phyloP scores from a whole-genome alignment of 495 filamentous ascomycete species.

The Penicillium atrosanguineum region DNA sequence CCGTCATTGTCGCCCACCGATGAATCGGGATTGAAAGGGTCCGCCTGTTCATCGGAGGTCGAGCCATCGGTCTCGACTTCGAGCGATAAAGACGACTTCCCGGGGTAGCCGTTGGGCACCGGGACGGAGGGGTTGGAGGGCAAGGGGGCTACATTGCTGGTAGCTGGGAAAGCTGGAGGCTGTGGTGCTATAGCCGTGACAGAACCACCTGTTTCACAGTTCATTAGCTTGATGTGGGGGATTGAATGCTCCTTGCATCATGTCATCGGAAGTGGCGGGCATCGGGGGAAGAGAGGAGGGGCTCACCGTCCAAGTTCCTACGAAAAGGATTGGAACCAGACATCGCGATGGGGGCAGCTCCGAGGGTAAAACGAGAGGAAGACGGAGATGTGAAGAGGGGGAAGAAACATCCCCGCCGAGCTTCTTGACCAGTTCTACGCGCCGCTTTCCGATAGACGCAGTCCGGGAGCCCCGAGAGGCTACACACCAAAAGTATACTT shows the following conservation, averaged over 20 bases:
- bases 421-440: slow-evolving; percentile 28
- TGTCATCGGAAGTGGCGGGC: slow-evolving; percentile 20
- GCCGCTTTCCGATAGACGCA: slow-evolving; percentile 29
- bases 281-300: neutral
- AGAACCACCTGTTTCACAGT: slow-evolving; percentile 12
- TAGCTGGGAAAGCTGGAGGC: neutral
- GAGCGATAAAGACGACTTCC: slow-evolving; percentile 20
- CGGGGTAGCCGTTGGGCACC: slow-evolving; percentile 17
- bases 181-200: slow-evolving; percentile 1
- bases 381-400: slow-evolving; percentile 18
- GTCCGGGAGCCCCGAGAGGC: slow-evolving; percentile 33
- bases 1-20: slow-evolving; percentile 28
- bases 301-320: slow-evolving; percentile 40
- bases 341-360: slow-evolving; percentile 39
- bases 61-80: slow-evolving; percentile 26
- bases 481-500: slow-evolving; percentile 2
- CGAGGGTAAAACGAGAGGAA: slow-evolving; percentile 8
- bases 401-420: slow-evolving; percentile 21
- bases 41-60: slow-evolving; percentile 26
- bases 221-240: slow-evolving; percentile 8
- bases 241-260: neutral
- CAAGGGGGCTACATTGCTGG: neutral
- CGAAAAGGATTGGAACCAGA: slow-evolving; percentile 59
- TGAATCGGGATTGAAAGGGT: slow-evolving; percentile 32
- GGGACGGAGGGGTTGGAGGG: slow-evolving; percentile 6